A percentile compares a stretch with the other conserved stretches of the same genome.
These are phyloP conservation scores for Verticillium zaregamsianum DNA, from an alignment of 2,329 filamentous ascomycete species.

Conservation along the genomic window DNA sequence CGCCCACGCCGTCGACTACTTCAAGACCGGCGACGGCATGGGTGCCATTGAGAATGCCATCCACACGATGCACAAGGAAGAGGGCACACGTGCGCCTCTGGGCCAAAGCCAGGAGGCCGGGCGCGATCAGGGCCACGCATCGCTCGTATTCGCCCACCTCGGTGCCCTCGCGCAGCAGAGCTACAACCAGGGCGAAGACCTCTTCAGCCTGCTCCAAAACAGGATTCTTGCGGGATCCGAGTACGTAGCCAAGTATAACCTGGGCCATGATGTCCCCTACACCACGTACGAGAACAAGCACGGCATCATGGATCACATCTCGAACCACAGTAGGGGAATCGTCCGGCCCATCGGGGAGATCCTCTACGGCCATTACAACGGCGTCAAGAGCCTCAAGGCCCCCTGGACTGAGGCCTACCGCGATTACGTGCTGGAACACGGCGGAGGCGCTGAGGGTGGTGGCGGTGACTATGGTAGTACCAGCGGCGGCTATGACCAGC, in stretches of 20 bases:
- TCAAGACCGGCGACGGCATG: conserved; percentile 27
- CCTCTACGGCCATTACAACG: conserved; percentile 33
- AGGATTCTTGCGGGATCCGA: conserved; percentile 10
- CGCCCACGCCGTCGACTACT: conserved; percentile 27
- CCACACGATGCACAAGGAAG: conserved; percentile 17
- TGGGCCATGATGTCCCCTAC: conserved; percentile 3
- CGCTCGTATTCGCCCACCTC: conserved; percentile 27
- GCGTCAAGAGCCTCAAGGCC: conserved; percentile 29
- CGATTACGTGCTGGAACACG: conserved; percentile 26
- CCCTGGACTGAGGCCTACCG: conserved; percentile 31
- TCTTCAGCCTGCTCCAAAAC: conserved; percentile 25
- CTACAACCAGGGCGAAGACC: conserved; percentile 31
- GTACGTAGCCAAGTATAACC: conserved; percentile 6
- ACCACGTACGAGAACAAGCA: not conserved
- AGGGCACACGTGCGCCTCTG: conserved; percentile 19
- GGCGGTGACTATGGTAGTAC: conserved; percentile 36
- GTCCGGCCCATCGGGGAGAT: conserved; percentile 33
- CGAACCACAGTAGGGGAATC: conserved; percentile 21
- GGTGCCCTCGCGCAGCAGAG: conserved; percentile 30
- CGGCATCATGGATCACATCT: conserved; percentile 19
- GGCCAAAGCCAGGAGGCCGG: conserved; percentile 33
- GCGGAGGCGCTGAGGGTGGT: conserved; percentile 34
- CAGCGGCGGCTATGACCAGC: conserved; percentile 36
- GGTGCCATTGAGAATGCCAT: conserved; percentile 23
- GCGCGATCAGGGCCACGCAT: conserved; percentile 34